These are phyloP conservation scores for Quercus tomentella DNA, from an alignment of 331 rosid genomes.

Conservation along the genomic window DNA sequence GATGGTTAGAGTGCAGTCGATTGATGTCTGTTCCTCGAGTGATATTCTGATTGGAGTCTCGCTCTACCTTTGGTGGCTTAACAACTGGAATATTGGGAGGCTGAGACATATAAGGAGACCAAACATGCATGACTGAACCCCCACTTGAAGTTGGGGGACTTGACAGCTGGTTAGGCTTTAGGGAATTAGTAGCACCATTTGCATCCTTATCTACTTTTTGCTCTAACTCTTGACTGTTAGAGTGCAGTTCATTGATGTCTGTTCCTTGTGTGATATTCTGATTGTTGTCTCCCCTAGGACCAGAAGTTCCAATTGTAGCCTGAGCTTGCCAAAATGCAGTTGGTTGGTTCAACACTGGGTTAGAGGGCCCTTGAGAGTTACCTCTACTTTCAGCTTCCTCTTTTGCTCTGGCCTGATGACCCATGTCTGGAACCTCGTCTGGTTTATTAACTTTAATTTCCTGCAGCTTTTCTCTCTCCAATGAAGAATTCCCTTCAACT, in stretches of 20 bases:
- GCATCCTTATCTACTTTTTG: constrained; percentile 32
- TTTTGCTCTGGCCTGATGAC: constrained; percentile 41
- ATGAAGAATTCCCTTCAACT: constrained; percentile 35
- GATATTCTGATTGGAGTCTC: constrained; percentile 30
- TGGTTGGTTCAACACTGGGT: constrained; percentile 35
- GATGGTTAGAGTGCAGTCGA: constrained; percentile 30
- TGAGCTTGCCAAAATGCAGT: constrained; percentile 57
- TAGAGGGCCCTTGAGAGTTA: constrained; percentile 26
- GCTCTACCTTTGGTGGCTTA: constrained; percentile 31
- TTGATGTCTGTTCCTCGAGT: constrained; percentile 56
- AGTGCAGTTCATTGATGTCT: constrained; percentile 42
- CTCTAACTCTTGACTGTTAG: constrained; percentile 38
- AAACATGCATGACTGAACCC: constrained; percentile 37
- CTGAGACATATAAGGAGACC: constrained; percentile 34
- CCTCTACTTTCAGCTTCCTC: constrained; percentile 56
- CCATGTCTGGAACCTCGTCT: constrained; percentile 43
- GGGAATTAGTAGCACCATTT: constrained; percentile 23
- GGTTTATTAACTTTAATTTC: constrained; percentile 50
- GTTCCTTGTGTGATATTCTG: constrained; percentile 42
- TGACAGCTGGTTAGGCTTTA: constrained; percentile 36
- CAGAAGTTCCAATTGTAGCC: constrained; percentile 32
- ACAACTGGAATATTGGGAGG: constrained; percentile 2
- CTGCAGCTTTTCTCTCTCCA: constrained; percentile 58
- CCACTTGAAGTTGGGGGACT: constrained; percentile 40
- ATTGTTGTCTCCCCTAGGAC: constrained; percentile 27